Conservation (phyloP, 2,329 filamentous ascomycete genomes). For the Nemania sp. region DNA sequence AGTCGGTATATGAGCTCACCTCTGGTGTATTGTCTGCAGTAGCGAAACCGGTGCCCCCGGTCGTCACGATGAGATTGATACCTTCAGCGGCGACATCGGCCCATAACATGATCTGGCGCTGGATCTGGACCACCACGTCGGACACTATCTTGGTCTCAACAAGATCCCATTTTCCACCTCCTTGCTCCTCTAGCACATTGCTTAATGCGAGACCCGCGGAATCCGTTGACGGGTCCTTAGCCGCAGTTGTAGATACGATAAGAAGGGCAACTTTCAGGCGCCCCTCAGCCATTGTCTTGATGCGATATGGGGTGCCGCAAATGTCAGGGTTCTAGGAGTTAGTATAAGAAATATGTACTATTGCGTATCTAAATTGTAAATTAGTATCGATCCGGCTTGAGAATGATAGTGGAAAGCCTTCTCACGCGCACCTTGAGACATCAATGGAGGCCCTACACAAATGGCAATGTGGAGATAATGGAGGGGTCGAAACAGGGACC, state of each 20-base stretch:
- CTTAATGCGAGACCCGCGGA: slow-evolving; percentile 68
- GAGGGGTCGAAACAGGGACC: slow-evolving; percentile 2
- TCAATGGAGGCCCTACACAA: neutral
- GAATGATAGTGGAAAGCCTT: too few species aligned
- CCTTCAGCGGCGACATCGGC: slow-evolving; percentile 63
- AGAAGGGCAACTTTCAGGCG: slow-evolving; percentile 75
- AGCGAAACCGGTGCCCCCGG: slow-evolving; percentile 92
- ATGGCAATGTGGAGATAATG: neutral
- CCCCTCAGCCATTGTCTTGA: slow-evolving; percentile 18
- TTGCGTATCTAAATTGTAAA: too few species aligned
- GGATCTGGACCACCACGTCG: slow-evolving; percentile 76
- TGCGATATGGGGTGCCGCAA: neutral
- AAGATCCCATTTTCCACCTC: slow-evolving; percentile 72
- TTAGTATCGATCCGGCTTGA: neutral
- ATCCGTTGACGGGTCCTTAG: slow-evolving; percentile 77
- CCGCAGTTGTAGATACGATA: slow-evolving; percentile 88
- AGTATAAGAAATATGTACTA: too few species aligned
- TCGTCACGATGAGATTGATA: slow-evolving; percentile 80
- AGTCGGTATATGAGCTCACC: slow-evolving; percentile 57
- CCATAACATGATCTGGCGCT: slow-evolving; percentile 72
- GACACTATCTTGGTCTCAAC: slow-evolving; percentile 73
- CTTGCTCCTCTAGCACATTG: slow-evolving; percentile 69
- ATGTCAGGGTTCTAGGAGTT: neutral
- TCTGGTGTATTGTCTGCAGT: slow-evolving; percentile 85
- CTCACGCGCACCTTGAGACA: too few species aligned